Evolutionary conservation across 2,329 filamentous ascomycete genomes (phyloP).

Genomic region (Beauveria caledonica): DNA sequence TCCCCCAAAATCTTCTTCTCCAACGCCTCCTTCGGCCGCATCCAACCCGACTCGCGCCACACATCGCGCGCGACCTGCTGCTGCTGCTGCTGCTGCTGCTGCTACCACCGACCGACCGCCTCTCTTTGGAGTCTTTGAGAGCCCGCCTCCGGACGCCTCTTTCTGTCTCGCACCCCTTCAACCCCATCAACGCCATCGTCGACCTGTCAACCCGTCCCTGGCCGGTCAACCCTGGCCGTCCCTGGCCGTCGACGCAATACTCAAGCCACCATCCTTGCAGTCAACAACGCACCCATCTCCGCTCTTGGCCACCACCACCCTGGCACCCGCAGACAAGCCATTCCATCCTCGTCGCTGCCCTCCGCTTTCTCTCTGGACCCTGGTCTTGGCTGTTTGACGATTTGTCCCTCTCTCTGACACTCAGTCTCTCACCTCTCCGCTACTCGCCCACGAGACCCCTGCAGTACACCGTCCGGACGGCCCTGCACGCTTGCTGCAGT

Average conservation of each 20-base stretch:
- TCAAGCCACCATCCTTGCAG: background rate
- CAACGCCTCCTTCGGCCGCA: background rate
- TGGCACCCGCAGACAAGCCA: background rate
- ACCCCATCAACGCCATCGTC: too few species aligned
- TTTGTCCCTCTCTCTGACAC: background rate
- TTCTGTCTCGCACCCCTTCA: background rate
- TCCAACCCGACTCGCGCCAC: background rate
- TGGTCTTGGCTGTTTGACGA: background rate
- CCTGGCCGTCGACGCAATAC: background rate
- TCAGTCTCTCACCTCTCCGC: background rate
- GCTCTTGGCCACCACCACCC: background rate
- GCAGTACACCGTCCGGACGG: background rate
- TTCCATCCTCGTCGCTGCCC: background rate
- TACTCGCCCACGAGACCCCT: background rate
- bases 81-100: background rate
- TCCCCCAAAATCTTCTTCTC: too few species aligned
- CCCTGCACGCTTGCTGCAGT: slow-evolving; percentile 4
- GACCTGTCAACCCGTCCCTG: background rate
- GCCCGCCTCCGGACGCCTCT: background rate
- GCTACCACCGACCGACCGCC: too few species aligned
- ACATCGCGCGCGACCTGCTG: background rate
- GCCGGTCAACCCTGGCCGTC: background rate
- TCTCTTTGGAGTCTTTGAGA: background rate
- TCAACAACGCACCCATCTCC: background rate
- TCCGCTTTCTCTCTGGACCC: background rate